phyloP scores from a whole-genome alignment of 306 rosid genomes.

The Lotus japonicus region DNA sequence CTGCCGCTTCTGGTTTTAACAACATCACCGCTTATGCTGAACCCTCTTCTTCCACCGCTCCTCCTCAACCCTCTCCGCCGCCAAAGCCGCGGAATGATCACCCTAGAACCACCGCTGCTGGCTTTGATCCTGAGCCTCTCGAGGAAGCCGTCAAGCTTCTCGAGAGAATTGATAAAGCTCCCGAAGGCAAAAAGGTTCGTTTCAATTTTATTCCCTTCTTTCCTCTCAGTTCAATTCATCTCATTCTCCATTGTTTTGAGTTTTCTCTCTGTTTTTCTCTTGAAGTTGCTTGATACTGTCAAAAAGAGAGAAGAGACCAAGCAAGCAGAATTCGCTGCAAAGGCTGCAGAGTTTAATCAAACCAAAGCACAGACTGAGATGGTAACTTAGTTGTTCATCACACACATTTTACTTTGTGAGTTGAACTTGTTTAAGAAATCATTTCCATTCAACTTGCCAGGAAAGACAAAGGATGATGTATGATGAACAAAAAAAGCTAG shows the following conservation, averaged over 20 bases:
- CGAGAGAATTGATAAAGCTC: slow-evolving; percentile 38
- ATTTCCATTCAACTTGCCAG: slow-evolving; percentile 32
- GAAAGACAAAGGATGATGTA: slow-evolving; percentile 87
- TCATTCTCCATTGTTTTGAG: not conserved
- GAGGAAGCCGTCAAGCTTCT: slow-evolving; percentile 71
- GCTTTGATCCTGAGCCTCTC: slow-evolving; percentile 83
- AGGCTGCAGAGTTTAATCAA: slow-evolving; percentile 66
- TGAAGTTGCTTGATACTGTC: slow-evolving; percentile 56
- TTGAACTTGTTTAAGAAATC: not conserved
- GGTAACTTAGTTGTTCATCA: slow-evolving; percentile 44
- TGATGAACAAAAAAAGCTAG: slow-evolving; percentile 90
- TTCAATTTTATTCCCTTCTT: not conserved
- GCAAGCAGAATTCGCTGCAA: slow-evolving; percentile 58
- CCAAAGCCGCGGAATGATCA: slow-evolving; percentile 67
- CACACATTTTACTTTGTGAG: not conserved
- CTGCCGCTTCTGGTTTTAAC: slow-evolving; percentile 38
- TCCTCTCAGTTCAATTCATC: not conserved
- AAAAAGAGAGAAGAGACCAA: slow-evolving; percentile 80
- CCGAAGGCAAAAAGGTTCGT: slow-evolving; percentile 63
- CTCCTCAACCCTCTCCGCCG: slow-evolving; percentile 28
- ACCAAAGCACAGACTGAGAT: slow-evolving; percentile 74
- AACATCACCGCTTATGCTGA: slow-evolving; percentile 39
- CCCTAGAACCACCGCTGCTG: slow-evolving; percentile 78
- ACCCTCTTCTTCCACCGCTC: slow-evolving; percentile 16
- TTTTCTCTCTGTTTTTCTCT: not conserved